A percentile compares a stretch with the other conserved stretches of the same genome.
Conservation (phyloP, 2,329 filamentous ascomycete species). For the Fusarium sp. region DNA sequence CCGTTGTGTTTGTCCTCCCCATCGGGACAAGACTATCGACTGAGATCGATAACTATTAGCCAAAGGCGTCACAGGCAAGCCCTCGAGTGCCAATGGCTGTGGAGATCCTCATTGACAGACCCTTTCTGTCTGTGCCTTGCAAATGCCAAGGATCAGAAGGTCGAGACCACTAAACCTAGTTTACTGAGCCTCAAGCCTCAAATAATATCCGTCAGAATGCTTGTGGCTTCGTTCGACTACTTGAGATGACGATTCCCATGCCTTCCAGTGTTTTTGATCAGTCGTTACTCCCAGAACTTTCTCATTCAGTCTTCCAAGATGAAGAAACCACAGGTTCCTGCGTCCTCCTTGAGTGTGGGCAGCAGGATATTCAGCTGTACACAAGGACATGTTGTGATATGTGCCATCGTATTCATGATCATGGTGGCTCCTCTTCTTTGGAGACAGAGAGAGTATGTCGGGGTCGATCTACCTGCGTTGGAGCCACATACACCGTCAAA, state of each 20-base stretch:
- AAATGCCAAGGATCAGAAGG: neutral
- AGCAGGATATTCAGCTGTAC: slow-evolving; percentile 19
- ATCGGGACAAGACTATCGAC: slow-evolving; percentile 6
- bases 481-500: slow-evolving; percentile 13
- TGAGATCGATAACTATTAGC: slow-evolving; percentile 5
- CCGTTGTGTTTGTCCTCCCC: neutral
- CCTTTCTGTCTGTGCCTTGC: neutral
- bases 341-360: neutral
- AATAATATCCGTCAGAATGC: neutral
- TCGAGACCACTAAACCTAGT: slow-evolving; percentile 3
- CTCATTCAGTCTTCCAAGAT: slow-evolving; percentile 6
- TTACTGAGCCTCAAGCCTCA: neutral
- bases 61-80: slow-evolving; percentile 16
- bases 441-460: slow-evolving; percentile 30
- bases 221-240: slow-evolving; percentile 12
- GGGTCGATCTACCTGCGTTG: slow-evolving; percentile 16
- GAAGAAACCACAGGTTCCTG: slow-evolving; percentile 19
- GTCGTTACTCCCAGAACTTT: neutral
- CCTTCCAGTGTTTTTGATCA: neutral
- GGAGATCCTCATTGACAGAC: neutral
- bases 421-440: slow-evolving; percentile 33
- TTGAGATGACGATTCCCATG: slow-evolving; percentile 9
- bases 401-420: slow-evolving; percentile 32
- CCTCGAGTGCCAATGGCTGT: neutral
- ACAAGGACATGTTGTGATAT: slow-evolving; percentile 27